Evolutionary conservation across 1,284 basidiomycete species (phyloP).

Genomic region (Coniophora puteana): DNA sequence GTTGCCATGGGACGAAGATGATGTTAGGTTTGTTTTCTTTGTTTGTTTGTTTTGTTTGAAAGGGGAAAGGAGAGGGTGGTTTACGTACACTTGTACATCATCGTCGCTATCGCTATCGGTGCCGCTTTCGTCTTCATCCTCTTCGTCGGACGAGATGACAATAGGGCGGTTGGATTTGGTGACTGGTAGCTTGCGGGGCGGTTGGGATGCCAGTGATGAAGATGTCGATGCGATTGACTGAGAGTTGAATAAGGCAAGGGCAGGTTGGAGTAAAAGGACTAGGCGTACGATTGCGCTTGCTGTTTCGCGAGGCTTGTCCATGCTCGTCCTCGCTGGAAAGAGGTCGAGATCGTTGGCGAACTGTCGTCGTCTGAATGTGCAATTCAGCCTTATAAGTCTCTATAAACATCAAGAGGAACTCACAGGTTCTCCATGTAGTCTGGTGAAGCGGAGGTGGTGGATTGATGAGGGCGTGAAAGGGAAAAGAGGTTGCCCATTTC

Average conservation of each 20-base stretch:
- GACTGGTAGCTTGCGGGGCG: constrained; percentile 5
- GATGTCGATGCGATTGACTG: constrained; percentile 22
- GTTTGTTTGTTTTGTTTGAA: constrained; percentile 9
- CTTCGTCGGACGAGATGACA: constrained; percentile 27
- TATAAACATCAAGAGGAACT: no score
- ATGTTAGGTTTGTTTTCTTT: background rate
- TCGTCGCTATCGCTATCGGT: constrained; percentile 15
- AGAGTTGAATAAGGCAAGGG: background rate
- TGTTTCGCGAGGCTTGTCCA: constrained; percentile 11
- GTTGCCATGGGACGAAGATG: background rate
- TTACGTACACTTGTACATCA: background rate
- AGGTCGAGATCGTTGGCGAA: no score
- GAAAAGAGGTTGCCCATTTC: no score
- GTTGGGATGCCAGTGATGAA: constrained; percentile 10
- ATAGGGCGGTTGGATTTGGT: constrained; percentile 8
- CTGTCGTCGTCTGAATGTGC: no score
- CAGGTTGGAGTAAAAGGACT: background rate
- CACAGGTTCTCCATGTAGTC: no score
- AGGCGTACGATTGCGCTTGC: constrained; percentile 19
- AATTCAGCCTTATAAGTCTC: no score
- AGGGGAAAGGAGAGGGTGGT: constrained; percentile 1
- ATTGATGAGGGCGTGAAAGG: no score
- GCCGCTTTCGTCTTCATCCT: constrained; percentile 11
- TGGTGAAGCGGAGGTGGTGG: no score
- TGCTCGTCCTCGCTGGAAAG: no score